A percentile compares a stretch with the other conserved stretches of the same genome.
These are phyloP conservation scores for Rutstroemia sp. DNA, from an alignment of 2,329 filamentous ascomycete genomes.

Conservation along the genomic window DNA sequence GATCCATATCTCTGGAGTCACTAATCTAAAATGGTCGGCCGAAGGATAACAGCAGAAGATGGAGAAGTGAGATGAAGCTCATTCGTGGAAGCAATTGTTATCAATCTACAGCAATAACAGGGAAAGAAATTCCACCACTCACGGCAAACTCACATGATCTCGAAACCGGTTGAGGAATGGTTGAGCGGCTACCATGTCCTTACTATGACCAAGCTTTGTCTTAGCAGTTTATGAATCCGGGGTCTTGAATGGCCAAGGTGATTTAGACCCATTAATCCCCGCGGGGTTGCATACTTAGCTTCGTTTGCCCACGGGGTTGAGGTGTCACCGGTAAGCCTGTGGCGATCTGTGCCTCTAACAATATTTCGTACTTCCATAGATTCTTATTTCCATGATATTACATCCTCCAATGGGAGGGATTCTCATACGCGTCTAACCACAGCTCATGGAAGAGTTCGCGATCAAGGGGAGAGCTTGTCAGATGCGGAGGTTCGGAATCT, in stretches of 20 bases:
- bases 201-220: background rate
- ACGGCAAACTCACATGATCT: background rate
- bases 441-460: no score
- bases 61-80: background rate
- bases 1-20: background rate
- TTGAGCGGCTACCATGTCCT: background rate
- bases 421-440: no score
- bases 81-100: slow-evolving; percentile 6
- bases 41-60: background rate
- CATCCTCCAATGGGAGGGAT: background rate
- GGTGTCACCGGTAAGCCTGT: background rate
- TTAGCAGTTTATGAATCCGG: background rate
- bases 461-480: no score
- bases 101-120: background rate
- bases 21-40: background rate
- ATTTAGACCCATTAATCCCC: slow-evolving; percentile 2
- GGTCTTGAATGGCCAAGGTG: background rate
- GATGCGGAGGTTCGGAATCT: no score
- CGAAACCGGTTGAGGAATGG: background rate
- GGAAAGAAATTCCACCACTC: slow-evolving; percentile 7
- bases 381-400: background rate
- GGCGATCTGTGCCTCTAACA: background rate
- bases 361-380: background rate
- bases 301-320: slow-evolving; percentile 6
- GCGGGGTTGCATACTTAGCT: background rate